Evolutionary conservation across 495 filamentous ascomycete species (phyloP), one percentile per base, ranked within the genome.

Genomic region (Immersiella caudata): DNA sequence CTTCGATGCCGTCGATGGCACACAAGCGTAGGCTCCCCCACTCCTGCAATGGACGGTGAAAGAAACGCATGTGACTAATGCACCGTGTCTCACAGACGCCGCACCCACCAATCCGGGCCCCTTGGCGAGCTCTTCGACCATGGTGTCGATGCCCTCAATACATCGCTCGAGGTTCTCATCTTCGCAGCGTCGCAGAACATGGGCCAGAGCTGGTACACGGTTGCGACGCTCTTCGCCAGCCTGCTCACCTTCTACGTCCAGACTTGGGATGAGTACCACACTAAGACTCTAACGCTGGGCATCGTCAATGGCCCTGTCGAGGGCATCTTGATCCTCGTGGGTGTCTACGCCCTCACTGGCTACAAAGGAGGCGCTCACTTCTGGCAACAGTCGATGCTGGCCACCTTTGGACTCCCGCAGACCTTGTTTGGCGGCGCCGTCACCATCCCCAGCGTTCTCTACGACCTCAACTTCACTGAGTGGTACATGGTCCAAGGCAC

Each of bases 211-310:
- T 99, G 95, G 94, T 86, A 88, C 74, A 97, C 95, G 1, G 84
- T 98, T 12, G 76, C 94, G 67, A 87, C 86, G 18, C 84, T 97
- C 6, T 97, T 97, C 79, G 95, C 89, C 66, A 72, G 68, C 40
- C 64, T 78, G 36, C 82, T 94, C 73, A 97, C 93, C 18, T 99
- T 99, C 79, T 99, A 99, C 76, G 89, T 99, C 24, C 95, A 97
- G 76, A 99, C 95, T 33, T 99, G 95, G 95, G 95, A 99, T 70
- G 95, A 97, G 80, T 98, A 97, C 79, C 96, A 97, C 80, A 99
- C 95, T 46, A 92, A 97, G 75, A 93, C 94, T 11, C 87, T 99
- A 25, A 97, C 92, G 16, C 86, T 99, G 0, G 95, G 95, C 62
- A 81, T 98, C 70, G 84, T 99, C 66, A 97, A 94, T 69, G 95